Evolutionary conservation across 495 filamentous ascomycete genomes (phyloP).

Genomic region (Jackrogersella multiformis): DNA sequence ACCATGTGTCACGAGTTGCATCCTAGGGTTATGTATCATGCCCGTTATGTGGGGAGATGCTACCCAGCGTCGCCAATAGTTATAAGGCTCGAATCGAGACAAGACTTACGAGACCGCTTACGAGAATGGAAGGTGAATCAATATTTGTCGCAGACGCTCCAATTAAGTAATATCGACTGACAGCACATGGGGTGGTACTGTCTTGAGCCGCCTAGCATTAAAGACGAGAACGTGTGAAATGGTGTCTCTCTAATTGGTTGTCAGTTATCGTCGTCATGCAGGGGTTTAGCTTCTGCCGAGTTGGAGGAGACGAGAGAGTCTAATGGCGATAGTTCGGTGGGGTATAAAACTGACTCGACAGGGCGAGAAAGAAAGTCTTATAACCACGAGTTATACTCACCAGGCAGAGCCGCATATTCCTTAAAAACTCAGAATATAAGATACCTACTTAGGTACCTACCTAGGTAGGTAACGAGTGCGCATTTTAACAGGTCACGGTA

Average conservation of each 20-base stretch:
- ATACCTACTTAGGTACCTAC: neutral
- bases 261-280: conserved; percentile 27
- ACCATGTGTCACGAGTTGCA: conserved; percentile 9
- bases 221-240: conserved; percentile 38
- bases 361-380: neutral
- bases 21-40: conserved; percentile 2
- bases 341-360: conserved; percentile 1
- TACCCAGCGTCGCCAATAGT: conserved; percentile 8
- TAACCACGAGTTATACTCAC: neutral
- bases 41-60: conserved; percentile 20
- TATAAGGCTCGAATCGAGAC: conserved; percentile 1
- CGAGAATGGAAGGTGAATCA: conserved; percentile 31
- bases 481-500: too few species aligned
- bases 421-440: neutral
- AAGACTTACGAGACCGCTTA: neutral
- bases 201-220: conserved; percentile 15
- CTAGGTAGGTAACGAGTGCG: neutral
- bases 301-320: neutral
- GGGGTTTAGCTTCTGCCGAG: neutral
- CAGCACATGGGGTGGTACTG: conserved; percentile 17
- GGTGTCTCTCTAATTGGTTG: conserved; percentile 21
- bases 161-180: conserved; percentile 4
- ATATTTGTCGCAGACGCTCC: conserved; percentile 11
- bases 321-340: conserved; percentile 1
- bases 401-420: conserved; percentile 19